Percentiles rank a stretch among this genome's conserved stretches.
Conservation (phyloP, 2,329 filamentous ascomycete species). For the Colletotrichum sp. region DNA sequence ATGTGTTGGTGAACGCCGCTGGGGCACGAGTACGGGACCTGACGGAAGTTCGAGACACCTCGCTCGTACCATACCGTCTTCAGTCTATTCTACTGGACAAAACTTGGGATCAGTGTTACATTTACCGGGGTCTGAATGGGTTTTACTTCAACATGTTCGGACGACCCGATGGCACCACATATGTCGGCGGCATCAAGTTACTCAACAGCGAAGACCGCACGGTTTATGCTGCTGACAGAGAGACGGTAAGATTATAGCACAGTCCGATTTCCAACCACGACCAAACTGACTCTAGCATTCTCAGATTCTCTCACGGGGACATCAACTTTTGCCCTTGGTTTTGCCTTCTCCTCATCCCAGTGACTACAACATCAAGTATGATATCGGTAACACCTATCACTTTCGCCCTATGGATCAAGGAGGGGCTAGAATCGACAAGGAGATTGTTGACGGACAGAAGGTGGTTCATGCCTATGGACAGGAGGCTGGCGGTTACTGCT, state of each 20-base stretch:
- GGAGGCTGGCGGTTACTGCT: not conserved
- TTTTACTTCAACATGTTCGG: not conserved
- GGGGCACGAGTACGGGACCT: not conserved
- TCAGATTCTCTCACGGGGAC: too few species aligned
- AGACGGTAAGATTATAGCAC: not conserved
- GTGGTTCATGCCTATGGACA: not conserved
- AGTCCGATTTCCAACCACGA: fast-evolving
- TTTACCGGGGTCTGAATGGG: not conserved
- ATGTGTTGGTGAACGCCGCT: not conserved
- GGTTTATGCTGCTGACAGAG: not conserved
- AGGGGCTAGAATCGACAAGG: not conserved
- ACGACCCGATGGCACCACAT: not conserved
- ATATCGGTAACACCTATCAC: not conserved
- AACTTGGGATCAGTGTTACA: not conserved
- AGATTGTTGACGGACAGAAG: not conserved
- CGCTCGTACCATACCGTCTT: not conserved
- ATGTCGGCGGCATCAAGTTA: not conserved
- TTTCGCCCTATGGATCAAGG: not conserved
- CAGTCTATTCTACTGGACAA: not conserved
- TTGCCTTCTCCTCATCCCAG: not conserved
- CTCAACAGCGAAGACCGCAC: not conserved
- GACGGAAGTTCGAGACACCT: not conserved
- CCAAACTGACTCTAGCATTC: not conserved
- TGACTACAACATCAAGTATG: not conserved
- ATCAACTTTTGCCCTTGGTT: not conserved